Percentiles rank a stretch among this genome's conserved stretches.
Conservation (phyloP, 2,329 filamentous ascomycete genomes). For the Tolypocladium ovalisporum region DNA sequence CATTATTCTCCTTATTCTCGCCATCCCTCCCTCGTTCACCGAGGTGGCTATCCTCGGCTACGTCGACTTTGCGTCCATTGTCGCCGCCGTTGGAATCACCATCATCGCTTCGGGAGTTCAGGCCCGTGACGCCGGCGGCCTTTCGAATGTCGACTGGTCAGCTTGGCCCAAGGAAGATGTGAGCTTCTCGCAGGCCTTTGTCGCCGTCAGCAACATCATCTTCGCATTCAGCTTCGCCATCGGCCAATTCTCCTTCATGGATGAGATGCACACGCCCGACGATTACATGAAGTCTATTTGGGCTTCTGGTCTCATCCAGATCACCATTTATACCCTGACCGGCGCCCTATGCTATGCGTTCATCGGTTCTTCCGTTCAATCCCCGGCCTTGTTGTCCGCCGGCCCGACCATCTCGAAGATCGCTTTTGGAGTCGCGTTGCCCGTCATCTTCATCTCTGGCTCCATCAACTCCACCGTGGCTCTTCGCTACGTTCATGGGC, state of each 20-base stretch:
- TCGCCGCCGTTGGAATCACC: constrained; percentile 51
- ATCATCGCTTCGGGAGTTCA: constrained; percentile 53
- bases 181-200: constrained; percentile 43
- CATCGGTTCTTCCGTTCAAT: constrained; percentile 50
- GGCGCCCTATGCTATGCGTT: constrained; percentile 60
- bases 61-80: constrained; percentile 50
- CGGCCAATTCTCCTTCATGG: constrained; percentile 42
- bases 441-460: constrained; percentile 65
- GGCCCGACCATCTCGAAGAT: constrained; percentile 49
- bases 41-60: constrained; percentile 39
- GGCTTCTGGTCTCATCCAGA: constrained; percentile 50
- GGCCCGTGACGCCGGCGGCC: constrained; percentile 18
- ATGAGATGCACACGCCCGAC: constrained; percentile 38
- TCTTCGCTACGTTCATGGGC: constrained; percentile 33
- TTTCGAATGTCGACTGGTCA: constrained; percentile 26
- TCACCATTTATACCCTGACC: constrained; percentile 54
- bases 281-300: constrained; percentile 45
- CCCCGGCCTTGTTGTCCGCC: constrained; percentile 58
- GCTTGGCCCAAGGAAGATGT: constrained; percentile 33
- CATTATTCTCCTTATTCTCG: constrained; percentile 33
- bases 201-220: constrained; percentile 56
- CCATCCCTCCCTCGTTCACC: constrained; percentile 36
- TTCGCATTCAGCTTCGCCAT: constrained; percentile 54
- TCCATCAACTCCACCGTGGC: constrained; percentile 51
- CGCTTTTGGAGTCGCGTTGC: constrained; percentile 58